A percentile compares a stretch with the other conserved stretches of the same genome.
Evolutionary conservation across 2,329 filamentous ascomycete species (phyloP).

Genomic region (Clonostachys rosea): DNA sequence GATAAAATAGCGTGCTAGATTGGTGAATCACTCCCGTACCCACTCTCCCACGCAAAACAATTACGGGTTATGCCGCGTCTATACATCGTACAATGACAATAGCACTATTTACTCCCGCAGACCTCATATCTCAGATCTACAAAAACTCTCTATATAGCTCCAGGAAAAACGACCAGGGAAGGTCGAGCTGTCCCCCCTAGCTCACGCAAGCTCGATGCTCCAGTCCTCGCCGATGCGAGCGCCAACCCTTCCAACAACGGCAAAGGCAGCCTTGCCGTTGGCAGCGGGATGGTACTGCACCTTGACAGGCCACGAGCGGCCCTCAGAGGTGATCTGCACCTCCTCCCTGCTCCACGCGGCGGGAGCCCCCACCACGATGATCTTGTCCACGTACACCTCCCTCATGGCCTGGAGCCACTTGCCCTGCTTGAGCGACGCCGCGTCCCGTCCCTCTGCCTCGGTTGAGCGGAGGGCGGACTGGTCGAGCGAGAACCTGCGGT

Average conservation of each 20-base stretch:
- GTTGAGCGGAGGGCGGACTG: slow-evolving; percentile 59
- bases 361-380: slow-evolving; percentile 79
- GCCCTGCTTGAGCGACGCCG: slow-evolving; percentile 52
- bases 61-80: no score
- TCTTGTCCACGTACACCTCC: slow-evolving; percentile 74
- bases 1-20: no score
- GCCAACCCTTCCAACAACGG: slow-evolving; percentile 45
- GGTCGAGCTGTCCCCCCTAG: no score
- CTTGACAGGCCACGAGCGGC: slow-evolving; percentile 49
- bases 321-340: slow-evolving; percentile 51
- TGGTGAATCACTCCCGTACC: no score
- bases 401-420: slow-evolving; percentile 77
- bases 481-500: slow-evolving; percentile 71
- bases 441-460: slow-evolving; percentile 55
- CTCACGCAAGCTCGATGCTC: slow-evolving; percentile 29
- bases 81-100: no score
- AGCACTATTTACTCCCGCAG: no score
- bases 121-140: no score
- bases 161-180: no score
- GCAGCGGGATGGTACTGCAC: slow-evolving; percentile 53
- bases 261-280: slow-evolving; percentile 43
- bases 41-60: no score
- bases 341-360: slow-evolving; percentile 62
- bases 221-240: slow-evolving; percentile 50
- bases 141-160: no score